phyloP scores from a whole-genome alignment of 2,329 filamentous ascomycete species.

The Beauveria caledonica region DNA sequence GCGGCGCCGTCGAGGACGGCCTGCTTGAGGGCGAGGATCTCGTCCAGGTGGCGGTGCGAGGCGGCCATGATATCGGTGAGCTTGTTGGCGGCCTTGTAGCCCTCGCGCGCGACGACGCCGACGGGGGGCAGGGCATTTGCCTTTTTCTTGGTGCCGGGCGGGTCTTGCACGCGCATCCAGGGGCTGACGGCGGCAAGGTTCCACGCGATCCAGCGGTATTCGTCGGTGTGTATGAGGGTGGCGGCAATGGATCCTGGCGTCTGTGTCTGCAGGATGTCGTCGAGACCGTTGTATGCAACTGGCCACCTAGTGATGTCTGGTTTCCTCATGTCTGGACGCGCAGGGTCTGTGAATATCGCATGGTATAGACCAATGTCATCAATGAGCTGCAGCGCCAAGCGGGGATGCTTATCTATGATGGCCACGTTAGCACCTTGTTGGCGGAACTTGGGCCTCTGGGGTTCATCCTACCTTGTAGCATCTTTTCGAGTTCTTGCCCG shows the following conservation, averaged over 20 bases:
- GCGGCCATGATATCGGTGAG: slow-evolving; percentile 59
- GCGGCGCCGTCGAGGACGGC: slow-evolving; percentile 39
- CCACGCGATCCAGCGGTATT: slow-evolving; percentile 69
- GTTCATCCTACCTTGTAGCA: slow-evolving; percentile 56
- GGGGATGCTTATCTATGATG: slow-evolving; percentile 46
- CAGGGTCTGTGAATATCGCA: slow-evolving; percentile 66
- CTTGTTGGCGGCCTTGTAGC: slow-evolving; percentile 73
- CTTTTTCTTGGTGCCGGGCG: slow-evolving; percentile 39
- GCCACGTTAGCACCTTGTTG: background rate
- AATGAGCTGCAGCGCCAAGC: slow-evolving; percentile 54
- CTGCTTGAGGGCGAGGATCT: slow-evolving; percentile 56
- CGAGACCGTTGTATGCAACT: slow-evolving; percentile 55
- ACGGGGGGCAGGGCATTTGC: slow-evolving; percentile 40
- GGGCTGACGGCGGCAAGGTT: slow-evolving; percentile 65
- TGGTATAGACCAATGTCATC: slow-evolving; percentile 60
- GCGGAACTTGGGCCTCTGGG: background rate
- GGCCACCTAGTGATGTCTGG: slow-evolving; percentile 56
- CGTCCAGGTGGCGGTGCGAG: slow-evolving; percentile 51
- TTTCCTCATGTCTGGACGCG: slow-evolving; percentile 37
- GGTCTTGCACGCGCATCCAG: slow-evolving; percentile 49
- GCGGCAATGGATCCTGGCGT: slow-evolving; percentile 40
- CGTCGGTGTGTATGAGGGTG: slow-evolving; percentile 51
- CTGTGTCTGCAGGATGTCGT: slow-evolving; percentile 37
- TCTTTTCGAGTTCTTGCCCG: slow-evolving; percentile 82
- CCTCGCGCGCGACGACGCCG: slow-evolving; percentile 57